Evolutionary conservation across 1,284 basidiomycete genomes (phyloP).

Genomic region (Schizophyllum amplum): DNA sequence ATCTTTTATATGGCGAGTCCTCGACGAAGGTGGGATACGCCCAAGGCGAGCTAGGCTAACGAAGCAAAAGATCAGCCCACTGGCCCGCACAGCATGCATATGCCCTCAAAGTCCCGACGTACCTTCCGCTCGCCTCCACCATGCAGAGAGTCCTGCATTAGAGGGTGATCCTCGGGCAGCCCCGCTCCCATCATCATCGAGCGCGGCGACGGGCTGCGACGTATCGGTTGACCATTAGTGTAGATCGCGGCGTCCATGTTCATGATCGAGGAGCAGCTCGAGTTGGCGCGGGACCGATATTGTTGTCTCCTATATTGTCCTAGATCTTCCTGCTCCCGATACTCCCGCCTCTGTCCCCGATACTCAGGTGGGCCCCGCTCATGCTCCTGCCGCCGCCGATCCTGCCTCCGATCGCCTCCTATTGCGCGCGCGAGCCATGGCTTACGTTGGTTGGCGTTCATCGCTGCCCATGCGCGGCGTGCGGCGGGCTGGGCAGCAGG

Average conservation of each 20-base stretch:
- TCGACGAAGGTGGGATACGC: too few species aligned
- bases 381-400: background rate
- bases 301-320: too few species aligned
- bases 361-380: too few species aligned
- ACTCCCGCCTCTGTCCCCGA: background rate
- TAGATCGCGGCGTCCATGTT: background rate
- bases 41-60: background rate
- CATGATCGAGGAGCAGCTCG: background rate
- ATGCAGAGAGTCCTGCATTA: background rate
- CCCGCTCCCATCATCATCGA: background rate
- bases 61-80: background rate
- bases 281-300: background rate
- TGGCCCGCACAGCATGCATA: background rate
- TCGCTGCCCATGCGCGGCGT: background rate
- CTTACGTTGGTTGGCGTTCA: background rate
- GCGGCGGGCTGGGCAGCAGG: background rate
- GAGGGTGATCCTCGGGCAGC: background rate
- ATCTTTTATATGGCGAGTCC: too few species aligned
- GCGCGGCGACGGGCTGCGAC: background rate
- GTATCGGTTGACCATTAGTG: background rate
- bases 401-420: background rate
- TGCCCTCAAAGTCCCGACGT: background rate
- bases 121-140: background rate
- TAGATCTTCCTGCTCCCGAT: too few species aligned
- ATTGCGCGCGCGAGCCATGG: background rate